Evolutionary conservation across 305 asterid genomes (phyloP).

Genomic region (Plantago rigida): DNA sequence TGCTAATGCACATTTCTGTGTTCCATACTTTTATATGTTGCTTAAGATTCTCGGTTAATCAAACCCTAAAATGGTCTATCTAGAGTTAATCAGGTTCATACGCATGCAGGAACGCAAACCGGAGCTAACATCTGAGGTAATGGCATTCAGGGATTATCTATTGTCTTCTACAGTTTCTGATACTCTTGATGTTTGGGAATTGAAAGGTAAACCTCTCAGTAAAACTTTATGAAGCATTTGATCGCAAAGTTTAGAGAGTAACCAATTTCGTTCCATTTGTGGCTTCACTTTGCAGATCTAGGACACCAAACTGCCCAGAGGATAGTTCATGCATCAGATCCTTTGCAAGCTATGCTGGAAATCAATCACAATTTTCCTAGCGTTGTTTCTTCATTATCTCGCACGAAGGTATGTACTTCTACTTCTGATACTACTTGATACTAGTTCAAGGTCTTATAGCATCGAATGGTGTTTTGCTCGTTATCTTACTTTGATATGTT

Average conservation of each 20-base stretch:
- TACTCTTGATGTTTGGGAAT: slow-evolving; percentile 86
- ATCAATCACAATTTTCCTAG: slow-evolving; percentile 94
- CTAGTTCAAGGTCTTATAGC: slow-evolving; percentile 19
- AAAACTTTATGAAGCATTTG: slow-evolving; percentile 15
- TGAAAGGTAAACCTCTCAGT: slow-evolving; percentile 55
- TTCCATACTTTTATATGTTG: too few species aligned
- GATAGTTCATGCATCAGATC: slow-evolving; percentile 93
- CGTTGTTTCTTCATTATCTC: slow-evolving; percentile 86
- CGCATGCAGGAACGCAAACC: slow-evolving; percentile 84
- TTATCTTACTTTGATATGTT: slow-evolving; percentile 31
- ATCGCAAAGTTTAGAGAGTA: slow-evolving; percentile 15
- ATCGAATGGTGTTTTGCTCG: slow-evolving; percentile 4
- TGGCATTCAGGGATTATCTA: slow-evolving; percentile 95
- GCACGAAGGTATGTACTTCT: slow-evolving; percentile 67
- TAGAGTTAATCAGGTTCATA: slow-evolving; percentile 23
- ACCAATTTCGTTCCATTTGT: slow-evolving; percentile 18
- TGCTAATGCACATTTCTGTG: too few species aligned
- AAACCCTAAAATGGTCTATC: slow-evolving; percentile 9
- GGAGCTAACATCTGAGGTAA: slow-evolving; percentile 80
- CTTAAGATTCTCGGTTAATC: not conserved
- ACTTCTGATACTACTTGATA: slow-evolving; percentile 20
- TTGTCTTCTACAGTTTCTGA: slow-evolving; percentile 85
- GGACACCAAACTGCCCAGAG: slow-evolving; percentile 99
- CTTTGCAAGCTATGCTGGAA: slow-evolving; percentile 91
- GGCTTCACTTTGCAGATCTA: slow-evolving; percentile 44